phyloP scores from a whole-genome alignment of 2,329 filamentous ascomycete genomes.

The Pyricularia pennisetigena region DNA sequence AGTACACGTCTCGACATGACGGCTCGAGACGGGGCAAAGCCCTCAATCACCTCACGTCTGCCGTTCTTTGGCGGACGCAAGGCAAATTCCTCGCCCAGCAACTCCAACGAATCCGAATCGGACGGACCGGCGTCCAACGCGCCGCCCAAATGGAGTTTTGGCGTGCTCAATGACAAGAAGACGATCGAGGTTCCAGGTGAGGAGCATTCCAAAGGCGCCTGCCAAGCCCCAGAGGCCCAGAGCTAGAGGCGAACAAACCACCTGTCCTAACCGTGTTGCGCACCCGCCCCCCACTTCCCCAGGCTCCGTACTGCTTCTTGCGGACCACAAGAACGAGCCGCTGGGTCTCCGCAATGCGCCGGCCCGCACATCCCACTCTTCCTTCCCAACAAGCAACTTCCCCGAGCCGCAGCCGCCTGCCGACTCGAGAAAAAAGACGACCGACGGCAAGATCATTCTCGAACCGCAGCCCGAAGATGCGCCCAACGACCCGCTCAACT shows the following conservation, averaged over 20 bases:
- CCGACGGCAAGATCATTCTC: slow-evolving; percentile 75
- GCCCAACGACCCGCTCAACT: slow-evolving; percentile 85
- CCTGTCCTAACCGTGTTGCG: neutral
- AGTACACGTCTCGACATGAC: neutral
- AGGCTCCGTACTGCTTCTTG: slow-evolving; percentile 51
- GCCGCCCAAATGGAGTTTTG: slow-evolving; percentile 49
- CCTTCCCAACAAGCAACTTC: slow-evolving; percentile 36
- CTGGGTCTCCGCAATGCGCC: slow-evolving; percentile 48
- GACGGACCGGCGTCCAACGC: neutral
- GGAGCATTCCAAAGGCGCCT: slow-evolving; percentile 12
- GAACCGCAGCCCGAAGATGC: slow-evolving; percentile 90
- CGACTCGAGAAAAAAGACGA: slow-evolving; percentile 54
- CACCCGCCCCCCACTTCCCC: neutral
- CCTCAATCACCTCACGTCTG: neutral
- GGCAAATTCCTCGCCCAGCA: neutral
- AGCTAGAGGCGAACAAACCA: neutral
- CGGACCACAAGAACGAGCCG: slow-evolving; percentile 46
- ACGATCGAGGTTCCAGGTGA: slow-evolving; percentile 83
- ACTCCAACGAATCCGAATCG: neutral
- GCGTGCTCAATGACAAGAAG: slow-evolving; percentile 70
- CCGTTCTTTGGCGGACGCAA: slow-evolving; percentile 1
- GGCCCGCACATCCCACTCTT: slow-evolving; percentile 48
- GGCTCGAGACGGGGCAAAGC: neutral
- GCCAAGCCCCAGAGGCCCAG: neutral
- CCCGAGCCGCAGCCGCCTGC: slow-evolving; percentile 20